Evolutionary conservation across 163 green algal species (phyloP).

Genomic region (Chloromonas sp.): DNA sequence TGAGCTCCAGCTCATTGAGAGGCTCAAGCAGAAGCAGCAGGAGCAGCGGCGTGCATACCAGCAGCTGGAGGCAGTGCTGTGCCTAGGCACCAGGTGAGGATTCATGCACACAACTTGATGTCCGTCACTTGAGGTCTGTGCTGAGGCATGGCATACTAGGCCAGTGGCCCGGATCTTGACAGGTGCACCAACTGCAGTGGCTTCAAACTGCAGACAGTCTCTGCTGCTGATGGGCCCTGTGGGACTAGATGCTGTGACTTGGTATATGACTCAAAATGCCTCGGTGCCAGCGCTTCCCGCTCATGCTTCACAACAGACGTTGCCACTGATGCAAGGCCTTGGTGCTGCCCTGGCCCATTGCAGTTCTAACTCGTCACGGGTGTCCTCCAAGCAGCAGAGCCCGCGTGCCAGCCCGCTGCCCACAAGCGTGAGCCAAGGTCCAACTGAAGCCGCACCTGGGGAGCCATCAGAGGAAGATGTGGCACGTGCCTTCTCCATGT

Average conservation of each 20-base stretch:
- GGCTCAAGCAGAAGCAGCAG: conserved; percentile 55
- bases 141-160: too few species aligned
- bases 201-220: too few species aligned
- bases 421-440: background rate
- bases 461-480: conserved; percentile 58
- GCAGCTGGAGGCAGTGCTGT: conserved; percentile 52
- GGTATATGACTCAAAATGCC: too few species aligned
- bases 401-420: background rate
- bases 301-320: too few species aligned
- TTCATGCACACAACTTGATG: too few species aligned
- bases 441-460: background rate
- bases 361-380: conserved; percentile 5
- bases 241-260: too few species aligned
- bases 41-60: conserved; percentile 53
- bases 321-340: too few species aligned
- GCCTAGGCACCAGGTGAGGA: conserved; percentile 29
- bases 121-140: too few species aligned
- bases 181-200: too few species aligned
- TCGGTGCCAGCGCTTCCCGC: too few species aligned
- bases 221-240: too few species aligned
- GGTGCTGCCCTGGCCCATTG: background rate
- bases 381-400: conserved; percentile 7
- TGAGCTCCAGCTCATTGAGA: conserved; percentile 64
- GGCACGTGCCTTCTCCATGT: conserved; percentile 47
- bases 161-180: too few species aligned